Percentiles rank a stretch among this genome's conserved stretches.
Evolutionary conservation across 2,329 filamentous ascomycete genomes (phyloP).

Genomic region (Stromatinia cepivora): DNA sequence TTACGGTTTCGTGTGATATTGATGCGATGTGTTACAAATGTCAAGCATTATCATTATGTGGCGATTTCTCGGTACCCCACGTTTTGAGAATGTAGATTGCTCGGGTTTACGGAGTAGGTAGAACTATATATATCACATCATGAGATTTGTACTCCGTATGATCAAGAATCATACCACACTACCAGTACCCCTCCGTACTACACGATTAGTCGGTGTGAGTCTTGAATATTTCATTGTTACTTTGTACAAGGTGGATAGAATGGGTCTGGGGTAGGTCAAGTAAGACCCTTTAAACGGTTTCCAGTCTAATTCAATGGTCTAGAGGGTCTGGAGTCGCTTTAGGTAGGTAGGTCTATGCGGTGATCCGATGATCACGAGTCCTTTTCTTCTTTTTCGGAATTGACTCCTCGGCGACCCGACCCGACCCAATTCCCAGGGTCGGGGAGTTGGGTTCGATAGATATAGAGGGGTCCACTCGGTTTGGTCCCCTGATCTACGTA

Average conservation of each 20-base stretch:
- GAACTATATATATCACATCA: background rate
- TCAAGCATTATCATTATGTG: constrained; percentile 6
- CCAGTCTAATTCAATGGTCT: background rate
- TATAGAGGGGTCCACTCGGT: background rate
- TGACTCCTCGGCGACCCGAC: background rate
- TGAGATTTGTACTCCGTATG: background rate
- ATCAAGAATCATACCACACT: background rate
- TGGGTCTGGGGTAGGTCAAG: background rate
- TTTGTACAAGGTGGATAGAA: too few species aligned
- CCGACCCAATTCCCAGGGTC: background rate
- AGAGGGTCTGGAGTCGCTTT: background rate
- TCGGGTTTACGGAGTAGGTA: too few species aligned
- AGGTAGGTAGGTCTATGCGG: background rate
- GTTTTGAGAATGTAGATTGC: background rate
- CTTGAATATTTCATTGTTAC: background rate
- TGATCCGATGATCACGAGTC: constrained; percentile 6
- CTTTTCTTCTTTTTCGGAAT: background rate
- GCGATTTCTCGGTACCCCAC: background rate
- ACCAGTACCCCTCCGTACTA: too few species aligned
- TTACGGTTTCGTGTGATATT: background rate
- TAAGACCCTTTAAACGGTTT: background rate
- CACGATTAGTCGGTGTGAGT: constrained; percentile 2
- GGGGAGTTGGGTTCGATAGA: background rate
- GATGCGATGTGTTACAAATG: constrained; percentile 13
- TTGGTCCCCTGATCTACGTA: constrained; percentile 12